Base-by-base conservation (phyloP, 2,329 filamentous ascomycete genomes). In the Monosporascus sp. region DNA sequence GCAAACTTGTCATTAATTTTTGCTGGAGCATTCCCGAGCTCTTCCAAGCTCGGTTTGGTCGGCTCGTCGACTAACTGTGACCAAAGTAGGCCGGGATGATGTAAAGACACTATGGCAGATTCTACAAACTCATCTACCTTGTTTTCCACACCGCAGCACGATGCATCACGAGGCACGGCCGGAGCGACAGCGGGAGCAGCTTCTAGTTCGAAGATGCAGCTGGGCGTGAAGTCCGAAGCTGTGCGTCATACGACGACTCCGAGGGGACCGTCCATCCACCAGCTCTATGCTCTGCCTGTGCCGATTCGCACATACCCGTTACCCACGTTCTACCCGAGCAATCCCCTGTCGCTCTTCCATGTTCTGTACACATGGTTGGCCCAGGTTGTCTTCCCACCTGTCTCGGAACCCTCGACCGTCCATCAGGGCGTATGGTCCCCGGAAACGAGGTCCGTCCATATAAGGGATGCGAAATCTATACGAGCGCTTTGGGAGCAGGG, bases 401-500 rank as follows among this genome's bases (percentile, higher is more conserved):
- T 81, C 1, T 80, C 80, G 15, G 87, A 91, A 66, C 81, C 84
- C 5, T 76, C 81, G 11, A 73, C 81, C 38, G 73, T 85, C 43
- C 87, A 94, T 67, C 75, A 81, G 48, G 93, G 87, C 49, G 81
- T 87, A 60, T 97, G 93, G 78, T 93, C 91, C n/a, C 72, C 82
- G 2, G 82, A 87, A 53, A 95, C 91, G 3, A 84, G 86, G 31
- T 94, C 91, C 0, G 81, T 99, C 17, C 90, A 96, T 67, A 79
- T 99, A 53, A 90, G 84, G 18, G 87, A 97, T 68, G 77, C 84
- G 26, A 78, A 79, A 52, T 86, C 90, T 3, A 86, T 95, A 57
- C 80, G 88, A 51, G 90, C 87, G 1, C 72, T 99, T 24, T 99
- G 95, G 94, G 89, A 96, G 71, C 90, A 95, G 74, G 94, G 94